phyloP scores from a whole-genome alignment of 148 eudicot genomes.

The Simmondsia chinensis region DNA sequence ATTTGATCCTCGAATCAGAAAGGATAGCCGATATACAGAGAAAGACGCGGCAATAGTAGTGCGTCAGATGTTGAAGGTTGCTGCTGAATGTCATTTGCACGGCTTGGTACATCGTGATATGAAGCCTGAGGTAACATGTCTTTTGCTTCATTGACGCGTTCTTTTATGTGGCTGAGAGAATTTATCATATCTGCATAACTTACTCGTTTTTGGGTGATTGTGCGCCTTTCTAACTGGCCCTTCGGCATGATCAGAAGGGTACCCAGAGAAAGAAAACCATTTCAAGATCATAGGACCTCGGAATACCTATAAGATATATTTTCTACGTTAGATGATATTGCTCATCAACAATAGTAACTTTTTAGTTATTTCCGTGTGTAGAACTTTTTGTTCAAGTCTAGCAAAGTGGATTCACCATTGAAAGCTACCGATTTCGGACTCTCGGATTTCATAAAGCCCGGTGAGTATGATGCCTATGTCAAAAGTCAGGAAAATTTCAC shows the following conservation, averaged over 20 bases:
- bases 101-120: slow-evolving; percentile 97
- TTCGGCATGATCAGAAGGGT: too few species aligned
- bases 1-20: slow-evolving; percentile 37
- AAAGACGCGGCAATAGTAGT: slow-evolving; percentile 90
- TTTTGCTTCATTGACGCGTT: background rate
- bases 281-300: too few species aligned
- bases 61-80: slow-evolving; percentile 96
- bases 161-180: background rate
- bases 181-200: background rate
- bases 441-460: slow-evolving; percentile 89
- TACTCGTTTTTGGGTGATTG: background rate
- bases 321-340: background rate
- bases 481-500: background rate
- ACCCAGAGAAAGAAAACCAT: too few species aligned
- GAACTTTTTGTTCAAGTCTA: slow-evolving; percentile 90
- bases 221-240: too few species aligned
- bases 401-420: slow-evolving; percentile 61
- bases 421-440: slow-evolving; percentile 97
- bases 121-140: slow-evolving; percentile 80
- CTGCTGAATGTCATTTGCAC: slow-evolving; percentile 95
- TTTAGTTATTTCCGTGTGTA: slow-evolving; percentile 16
- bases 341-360: slow-evolving; percentile 1
- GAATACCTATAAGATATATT: too few species aligned
- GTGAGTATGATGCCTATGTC: slow-evolving; percentile 25
- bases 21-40: slow-evolving; percentile 89